Percentiles rank a stretch among this genome's conserved stretches.
Conservation (phyloP, 345 rosid genomes). For the Draba incana region DNA sequence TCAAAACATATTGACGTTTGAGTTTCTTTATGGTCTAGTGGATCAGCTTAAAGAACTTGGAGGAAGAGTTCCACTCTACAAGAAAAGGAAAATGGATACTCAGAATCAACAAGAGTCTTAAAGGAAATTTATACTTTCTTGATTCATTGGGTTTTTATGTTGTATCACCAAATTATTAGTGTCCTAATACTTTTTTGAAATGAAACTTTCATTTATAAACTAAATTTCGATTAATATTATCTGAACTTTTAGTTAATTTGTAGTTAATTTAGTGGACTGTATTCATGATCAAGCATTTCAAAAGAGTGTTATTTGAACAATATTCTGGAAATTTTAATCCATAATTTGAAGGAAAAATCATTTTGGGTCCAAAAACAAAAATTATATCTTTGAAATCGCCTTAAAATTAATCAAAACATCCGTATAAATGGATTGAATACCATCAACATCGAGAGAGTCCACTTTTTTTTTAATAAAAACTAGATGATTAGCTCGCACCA, state of each 20-base stretch:
- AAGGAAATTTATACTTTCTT: conserved; percentile 16
- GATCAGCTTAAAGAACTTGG: conserved; percentile 68
- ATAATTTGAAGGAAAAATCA: too few species aligned
- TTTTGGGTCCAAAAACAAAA: too few species aligned
- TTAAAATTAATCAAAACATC: too few species aligned
- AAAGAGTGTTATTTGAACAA: too few species aligned
- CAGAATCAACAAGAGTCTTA: conserved; percentile 10
- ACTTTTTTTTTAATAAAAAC: too few species aligned
- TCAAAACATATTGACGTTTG: conserved; percentile 71
- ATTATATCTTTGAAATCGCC: too few species aligned
- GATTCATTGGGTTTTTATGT: conserved; percentile 26
- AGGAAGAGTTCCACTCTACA: conserved; percentile 71
- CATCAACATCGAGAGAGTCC: too few species aligned
- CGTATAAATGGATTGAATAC: too few species aligned
- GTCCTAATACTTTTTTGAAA: neutral
- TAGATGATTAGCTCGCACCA: too few species aligned
- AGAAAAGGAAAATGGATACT: conserved; percentile 39
- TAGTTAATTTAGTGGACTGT: too few species aligned
- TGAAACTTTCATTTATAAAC: neutral
- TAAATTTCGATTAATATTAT: neutral
- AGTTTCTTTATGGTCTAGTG: conserved; percentile 69
- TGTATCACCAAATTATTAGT: conserved; percentile 19
- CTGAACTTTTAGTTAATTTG: neutral
- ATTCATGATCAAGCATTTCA: too few species aligned
- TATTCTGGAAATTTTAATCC: too few species aligned